Percentiles rank a stretch among this genome's conserved stretches.
Evolutionary conservation across 2,329 filamentous ascomycete genomes (phyloP).

Genomic region (Pseudogymnoascus sp.): DNA sequence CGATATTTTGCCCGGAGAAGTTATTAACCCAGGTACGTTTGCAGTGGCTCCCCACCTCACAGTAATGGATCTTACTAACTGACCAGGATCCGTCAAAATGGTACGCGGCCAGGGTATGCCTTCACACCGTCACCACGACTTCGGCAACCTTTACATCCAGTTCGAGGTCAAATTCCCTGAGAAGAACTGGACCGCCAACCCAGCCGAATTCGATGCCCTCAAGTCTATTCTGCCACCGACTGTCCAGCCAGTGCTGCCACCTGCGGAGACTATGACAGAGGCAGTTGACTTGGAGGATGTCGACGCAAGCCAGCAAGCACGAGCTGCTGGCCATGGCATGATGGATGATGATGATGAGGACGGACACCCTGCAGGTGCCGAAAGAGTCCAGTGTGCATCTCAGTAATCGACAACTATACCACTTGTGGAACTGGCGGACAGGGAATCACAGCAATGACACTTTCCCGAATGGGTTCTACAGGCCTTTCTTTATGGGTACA

Average conservation of each 20-base stretch:
- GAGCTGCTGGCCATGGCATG: slow-evolving; percentile 57
- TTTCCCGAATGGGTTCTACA: neutral
- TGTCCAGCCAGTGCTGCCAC: slow-evolving; percentile 53
- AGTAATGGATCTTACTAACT: slow-evolving; percentile 15
- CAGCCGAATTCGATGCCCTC: slow-evolving; percentile 67
- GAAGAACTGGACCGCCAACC: slow-evolving; percentile 58
- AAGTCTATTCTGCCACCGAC: slow-evolving; percentile 71
- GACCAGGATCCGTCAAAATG: slow-evolving; percentile 77
- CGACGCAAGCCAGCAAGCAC: slow-evolving; percentile 58
- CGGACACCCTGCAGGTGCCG: slow-evolving; percentile 58
- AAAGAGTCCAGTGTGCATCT: slow-evolving; percentile 79
- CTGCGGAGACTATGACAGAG: slow-evolving; percentile 83
- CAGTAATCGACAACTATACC: slow-evolving; percentile 50
- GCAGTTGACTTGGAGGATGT: slow-evolving; percentile 80
- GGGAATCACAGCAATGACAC: neutral
- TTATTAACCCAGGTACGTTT: slow-evolving; percentile 77
- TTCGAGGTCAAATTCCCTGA: slow-evolving; percentile 97
- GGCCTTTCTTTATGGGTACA: neutral
- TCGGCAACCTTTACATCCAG: slow-evolving; percentile 92
- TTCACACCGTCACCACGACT: slow-evolving; percentile 87
- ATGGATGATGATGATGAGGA: slow-evolving; percentile 75
- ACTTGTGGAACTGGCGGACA: neutral
- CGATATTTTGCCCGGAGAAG: slow-evolving; percentile 87
- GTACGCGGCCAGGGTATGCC: slow-evolving; percentile 97
- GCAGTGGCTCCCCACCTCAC: neutral